phyloP scores from a whole-genome alignment of 495 filamentous ascomycete genomes.

The Umbilicaria muhlenbergii region DNA sequence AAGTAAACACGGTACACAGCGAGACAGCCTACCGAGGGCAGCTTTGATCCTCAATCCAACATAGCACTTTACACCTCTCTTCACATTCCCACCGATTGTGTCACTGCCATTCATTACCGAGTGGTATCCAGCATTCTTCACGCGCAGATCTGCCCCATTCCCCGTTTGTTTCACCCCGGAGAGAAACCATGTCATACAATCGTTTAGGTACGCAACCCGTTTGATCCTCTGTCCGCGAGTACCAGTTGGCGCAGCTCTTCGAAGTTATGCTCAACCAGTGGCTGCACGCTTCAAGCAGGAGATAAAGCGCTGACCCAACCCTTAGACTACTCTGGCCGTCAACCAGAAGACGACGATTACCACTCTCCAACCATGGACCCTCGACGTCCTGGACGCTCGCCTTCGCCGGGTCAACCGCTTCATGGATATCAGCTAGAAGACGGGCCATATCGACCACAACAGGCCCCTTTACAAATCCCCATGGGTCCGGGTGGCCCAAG shows the following conservation, averaged over 20 bases:
- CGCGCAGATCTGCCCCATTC: constrained; percentile 2
- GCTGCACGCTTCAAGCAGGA: not conserved
- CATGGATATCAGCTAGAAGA: constrained; percentile 61
- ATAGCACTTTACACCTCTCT: no score
- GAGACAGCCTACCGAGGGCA: no score
- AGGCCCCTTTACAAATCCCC: constrained; percentile 51
- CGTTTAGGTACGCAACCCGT: constrained; percentile 10
- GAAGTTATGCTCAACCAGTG: not conserved
- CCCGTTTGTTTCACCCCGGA: not conserved
- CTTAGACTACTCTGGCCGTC: constrained; percentile 8
- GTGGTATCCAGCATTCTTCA: not conserved
- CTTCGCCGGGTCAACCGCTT: constrained; percentile 40
- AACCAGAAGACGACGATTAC: constrained; percentile 40
- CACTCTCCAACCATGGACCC: constrained; percentile 36
- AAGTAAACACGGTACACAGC: no score
- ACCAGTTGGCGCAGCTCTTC: not conserved
- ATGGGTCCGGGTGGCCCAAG: constrained; percentile 38
- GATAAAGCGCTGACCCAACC: not conserved
- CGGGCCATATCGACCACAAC: constrained; percentile 34
- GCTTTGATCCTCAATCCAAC: no score
- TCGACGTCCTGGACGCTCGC: constrained; percentile 37
- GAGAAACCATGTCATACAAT: constrained; percentile 14
- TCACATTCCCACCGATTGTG: no score
- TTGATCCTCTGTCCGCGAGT: not conserved
- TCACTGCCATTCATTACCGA: no score